Conservation (phyloP, 768 basidiomycete genomes). For the Suillus luteus region DNA sequence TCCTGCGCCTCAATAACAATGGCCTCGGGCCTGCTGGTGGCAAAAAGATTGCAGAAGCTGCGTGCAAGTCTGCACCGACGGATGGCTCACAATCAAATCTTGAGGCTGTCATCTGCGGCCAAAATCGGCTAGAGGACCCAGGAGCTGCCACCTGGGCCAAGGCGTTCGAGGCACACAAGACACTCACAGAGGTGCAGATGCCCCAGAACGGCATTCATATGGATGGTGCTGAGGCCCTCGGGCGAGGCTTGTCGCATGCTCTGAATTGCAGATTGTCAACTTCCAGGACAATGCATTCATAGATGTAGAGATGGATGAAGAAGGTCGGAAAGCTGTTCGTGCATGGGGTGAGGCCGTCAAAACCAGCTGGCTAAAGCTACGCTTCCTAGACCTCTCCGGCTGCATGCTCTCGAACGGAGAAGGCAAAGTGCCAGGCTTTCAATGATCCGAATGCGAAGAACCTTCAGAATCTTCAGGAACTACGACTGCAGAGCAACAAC, state of each 20-base stretch:
- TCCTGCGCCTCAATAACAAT: constrained; percentile 94
- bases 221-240: constrained; percentile 83
- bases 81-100: constrained; percentile 74
- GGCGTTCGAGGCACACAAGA: constrained; percentile 84
- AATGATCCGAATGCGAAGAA: constrained; percentile 55
- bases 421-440: constrained; percentile 76
- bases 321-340: constrained; percentile 49
- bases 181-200: constrained; percentile 84
- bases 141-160: constrained; percentile 82
- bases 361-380: constrained; percentile 51
- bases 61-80: constrained; percentile 73
- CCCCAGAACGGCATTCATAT: constrained; percentile 98
- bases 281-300: constrained; percentile 90
- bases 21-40: constrained; percentile 93
- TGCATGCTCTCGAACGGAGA: constrained; percentile 76
- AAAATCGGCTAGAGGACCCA: constrained; percentile 94
- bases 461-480: constrained; percentile 59
- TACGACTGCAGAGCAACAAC: constrained; percentile 93
- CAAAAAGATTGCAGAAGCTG: constrained; percentile 78
- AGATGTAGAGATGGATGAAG: constrained; percentile 56
- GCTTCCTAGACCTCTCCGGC: constrained; percentile 77
- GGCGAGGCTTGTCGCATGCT: constrained; percentile 72
- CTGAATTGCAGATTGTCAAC: constrained; percentile 74
- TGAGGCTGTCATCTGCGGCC: constrained; percentile 83
- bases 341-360: constrained; percentile 65